Evolutionary conservation across 2,329 filamentous ascomycete species (phyloP).

Genomic region (Fusarium phyllophilum): DNA sequence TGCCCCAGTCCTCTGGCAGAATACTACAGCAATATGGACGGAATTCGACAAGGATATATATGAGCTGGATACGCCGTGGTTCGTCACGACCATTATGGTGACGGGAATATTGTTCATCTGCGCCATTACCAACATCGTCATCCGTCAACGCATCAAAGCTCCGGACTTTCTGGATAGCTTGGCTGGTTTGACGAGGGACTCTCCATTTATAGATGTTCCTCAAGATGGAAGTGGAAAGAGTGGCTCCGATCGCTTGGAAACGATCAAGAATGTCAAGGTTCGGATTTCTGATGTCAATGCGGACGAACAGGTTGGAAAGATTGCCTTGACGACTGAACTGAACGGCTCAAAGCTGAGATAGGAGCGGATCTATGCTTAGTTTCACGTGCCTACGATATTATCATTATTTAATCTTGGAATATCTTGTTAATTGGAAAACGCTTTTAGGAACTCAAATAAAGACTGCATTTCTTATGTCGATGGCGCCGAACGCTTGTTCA

Average conservation of each 20-base stretch:
- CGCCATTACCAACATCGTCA: fast-evolving
- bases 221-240: neutral
- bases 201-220: neutral
- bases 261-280: neutral
- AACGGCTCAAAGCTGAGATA: neutral
- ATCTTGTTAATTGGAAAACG: neutral
- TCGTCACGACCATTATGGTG: fast-evolving
- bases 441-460: neutral
- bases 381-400: fast-evolving
- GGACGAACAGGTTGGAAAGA: neutral
- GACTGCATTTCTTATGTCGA: too few relatives aligned
- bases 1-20: conserved; percentile 5
- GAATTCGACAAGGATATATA: neutral
- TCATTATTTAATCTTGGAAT: fast-evolving
- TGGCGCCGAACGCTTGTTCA: too few relatives aligned
- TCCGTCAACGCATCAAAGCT: neutral
- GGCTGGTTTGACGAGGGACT: neutral
- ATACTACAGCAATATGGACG: neutral
- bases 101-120: neutral
- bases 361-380: neutral
- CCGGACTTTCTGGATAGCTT: neutral
- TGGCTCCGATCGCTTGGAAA: neutral
- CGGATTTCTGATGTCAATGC: neutral
- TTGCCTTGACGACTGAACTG: neutral
- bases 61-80: neutral